Conservation (phyloP, 345 rosid genomes). For the Syzygium aromaticum region DNA sequence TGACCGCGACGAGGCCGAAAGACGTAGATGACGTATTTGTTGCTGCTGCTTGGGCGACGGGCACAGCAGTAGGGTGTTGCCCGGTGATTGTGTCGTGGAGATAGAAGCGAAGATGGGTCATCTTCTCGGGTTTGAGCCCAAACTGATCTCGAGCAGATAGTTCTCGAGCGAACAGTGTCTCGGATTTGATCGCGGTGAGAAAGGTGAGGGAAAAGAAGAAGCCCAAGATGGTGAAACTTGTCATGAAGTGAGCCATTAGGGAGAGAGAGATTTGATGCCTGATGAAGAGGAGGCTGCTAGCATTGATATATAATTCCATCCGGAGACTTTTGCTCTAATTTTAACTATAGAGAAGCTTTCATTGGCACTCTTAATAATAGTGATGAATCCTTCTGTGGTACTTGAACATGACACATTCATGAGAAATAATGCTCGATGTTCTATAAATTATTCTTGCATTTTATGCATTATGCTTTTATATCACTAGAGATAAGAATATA, state of each 20-base stretch:
- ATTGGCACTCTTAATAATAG: not conserved
- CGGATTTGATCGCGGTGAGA: not conserved
- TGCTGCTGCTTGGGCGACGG: constrained; percentile 15
- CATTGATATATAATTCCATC: not conserved
- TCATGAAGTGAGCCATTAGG: not conserved
- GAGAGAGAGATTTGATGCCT: not conserved
- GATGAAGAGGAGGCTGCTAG: not conserved
- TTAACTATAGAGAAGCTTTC: no score
- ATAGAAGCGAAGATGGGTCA: constrained; percentile 34
- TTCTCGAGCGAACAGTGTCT: not conserved
- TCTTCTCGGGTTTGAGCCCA: constrained; percentile 9
- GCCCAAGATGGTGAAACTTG: not conserved
- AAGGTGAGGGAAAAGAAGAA: not conserved
- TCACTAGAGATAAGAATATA: not conserved
- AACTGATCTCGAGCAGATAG: not conserved
- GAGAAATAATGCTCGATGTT: not conserved
- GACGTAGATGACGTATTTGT: not conserved
- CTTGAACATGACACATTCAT: not conserved
- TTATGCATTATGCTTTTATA: not conserved
- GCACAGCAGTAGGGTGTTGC: constrained; percentile 12
- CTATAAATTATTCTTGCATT: not conserved
- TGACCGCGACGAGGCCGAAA: not conserved
- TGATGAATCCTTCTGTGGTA: not conserved
- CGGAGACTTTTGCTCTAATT: not conserved
- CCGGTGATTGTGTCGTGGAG: constrained; percentile 19